Evolutionary conservation across 2,329 filamentous ascomycete genomes (phyloP), one percentile per base, ranked within the genome.

Genomic region (Aspergillus hortae): DNA sequence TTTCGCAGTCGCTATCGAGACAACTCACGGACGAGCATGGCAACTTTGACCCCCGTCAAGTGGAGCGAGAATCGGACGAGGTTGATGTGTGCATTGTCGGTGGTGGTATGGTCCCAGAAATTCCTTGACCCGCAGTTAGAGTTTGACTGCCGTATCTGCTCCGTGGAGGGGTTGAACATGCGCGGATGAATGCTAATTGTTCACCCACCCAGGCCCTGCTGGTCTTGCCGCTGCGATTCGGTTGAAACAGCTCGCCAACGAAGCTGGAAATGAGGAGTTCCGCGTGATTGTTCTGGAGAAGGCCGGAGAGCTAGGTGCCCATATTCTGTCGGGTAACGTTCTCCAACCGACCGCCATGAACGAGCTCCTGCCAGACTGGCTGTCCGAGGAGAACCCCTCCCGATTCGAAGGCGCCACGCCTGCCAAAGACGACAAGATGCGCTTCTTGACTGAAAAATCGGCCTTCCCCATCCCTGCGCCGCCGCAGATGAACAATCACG

Each of bases 51-150:
- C 86, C 86, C 7, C 68, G 69, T 19, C 71, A 78, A 50, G 78
- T 92, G 52, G 92, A 97, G 59, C 87, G 94, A 59, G 94, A 97
- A 71, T 88, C 85, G 49, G 94, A 99, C 66, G 78, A 94, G 74
- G 94, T 99, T 27, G 94, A 99, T 73, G 92, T 99, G 27, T 95
- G 91, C 73, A 97, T 99, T 65, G 85, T 99, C 49, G 94, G 94
- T 66, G 94, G 90, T 71, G 92, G 82, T 84, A 77, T 64, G 73
- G 27, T 44, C 17, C 30, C 23, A 23, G 7, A 27, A 7, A 25
- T 4, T 9, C 35, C 19, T 15, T 23, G 25, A 30, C 9, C 27
- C 27, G 27, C 9, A 4, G 27, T 30, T 30, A 30, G 11, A 30
- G 27, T 30, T 30, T 30, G 27, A 30, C 27, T 9, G 7, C 10